A percentile compares a stretch with the other conserved stretches of the same genome.
Evolutionary conservation across 1,139 yeast genomes (phyloP).

Genomic region (Saccharomyces hybrid): DNA sequence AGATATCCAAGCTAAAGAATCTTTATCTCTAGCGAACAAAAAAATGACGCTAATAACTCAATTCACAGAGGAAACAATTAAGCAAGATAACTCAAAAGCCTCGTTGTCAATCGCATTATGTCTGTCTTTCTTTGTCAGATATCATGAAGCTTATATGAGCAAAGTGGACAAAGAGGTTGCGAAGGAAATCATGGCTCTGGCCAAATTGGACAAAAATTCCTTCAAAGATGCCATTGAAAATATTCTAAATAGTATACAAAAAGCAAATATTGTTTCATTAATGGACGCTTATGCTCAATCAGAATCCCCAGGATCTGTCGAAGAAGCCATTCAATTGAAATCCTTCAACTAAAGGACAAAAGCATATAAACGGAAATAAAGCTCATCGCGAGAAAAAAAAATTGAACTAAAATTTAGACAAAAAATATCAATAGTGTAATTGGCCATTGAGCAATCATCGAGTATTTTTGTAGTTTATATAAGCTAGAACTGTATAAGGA

Average conservation of each 20-base stretch:
- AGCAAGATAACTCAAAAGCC: neutral
- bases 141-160: conserved; percentile 31
- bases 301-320: neutral
- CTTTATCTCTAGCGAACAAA: neutral
- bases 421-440: neutral
- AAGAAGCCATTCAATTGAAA: conserved; percentile 5
- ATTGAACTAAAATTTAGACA: neutral
- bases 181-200: conserved; percentile 45
- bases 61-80: neutral
- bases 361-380: neutral
- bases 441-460: neutral
- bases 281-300: neutral
- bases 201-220: conserved; percentile 41
- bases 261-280: conserved; percentile 6
- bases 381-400: neutral
- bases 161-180: conserved; percentile 24
- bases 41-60: neutral
- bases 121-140: conserved; percentile 45
- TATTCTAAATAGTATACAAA: conserved; percentile 33
- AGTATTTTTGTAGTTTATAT: neutral
- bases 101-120: conserved; percentile 37
- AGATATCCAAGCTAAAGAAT: neutral
- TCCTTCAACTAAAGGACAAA: conserved; percentile 3
- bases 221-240: conserved; percentile 48
- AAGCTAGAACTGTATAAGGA: neutral